Percentiles rank a stretch among this genome's conserved stretches.
Conservation (phyloP, 805 yeast genomes). For the Huiozyma naganishii region DNA sequence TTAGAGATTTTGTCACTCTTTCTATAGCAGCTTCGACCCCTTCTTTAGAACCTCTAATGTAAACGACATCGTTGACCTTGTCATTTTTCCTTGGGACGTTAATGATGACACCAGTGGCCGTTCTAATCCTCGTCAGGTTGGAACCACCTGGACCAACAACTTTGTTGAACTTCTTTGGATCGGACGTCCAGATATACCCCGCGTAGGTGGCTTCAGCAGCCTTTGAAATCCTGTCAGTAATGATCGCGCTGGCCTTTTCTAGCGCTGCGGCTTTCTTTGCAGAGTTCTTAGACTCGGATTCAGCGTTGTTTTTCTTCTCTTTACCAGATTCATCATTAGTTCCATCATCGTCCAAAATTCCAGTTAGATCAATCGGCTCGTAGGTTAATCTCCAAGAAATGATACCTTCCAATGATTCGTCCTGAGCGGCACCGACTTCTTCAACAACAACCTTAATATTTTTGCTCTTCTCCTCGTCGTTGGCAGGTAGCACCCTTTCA, state of each 20-base stretch:
- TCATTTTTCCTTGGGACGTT: constrained; percentile 53
- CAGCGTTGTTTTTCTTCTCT: constrained; percentile 32
- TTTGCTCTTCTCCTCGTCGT: constrained; percentile 20
- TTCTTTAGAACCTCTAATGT: constrained; percentile 48
- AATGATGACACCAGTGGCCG: constrained; percentile 45
- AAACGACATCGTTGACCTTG: constrained; percentile 41
- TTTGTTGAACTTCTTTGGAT: constrained; percentile 42
- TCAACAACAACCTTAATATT: constrained; percentile 39
- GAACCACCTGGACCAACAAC: constrained; percentile 73
- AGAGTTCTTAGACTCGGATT: constrained; percentile 13
- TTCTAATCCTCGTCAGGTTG: constrained; percentile 51
- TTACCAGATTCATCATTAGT: constrained; percentile 36
- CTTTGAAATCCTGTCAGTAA: constrained; percentile 39
- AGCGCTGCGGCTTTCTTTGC: constrained; percentile 41
- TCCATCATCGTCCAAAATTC: constrained; percentile 24
- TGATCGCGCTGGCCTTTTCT: constrained; percentile 22
- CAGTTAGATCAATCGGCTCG: constrained; percentile 25
- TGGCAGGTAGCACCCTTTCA: constrained; percentile 34
- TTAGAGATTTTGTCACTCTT: constrained; percentile 25
- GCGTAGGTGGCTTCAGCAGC: constrained; percentile 36
- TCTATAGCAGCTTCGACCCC: constrained; percentile 42
- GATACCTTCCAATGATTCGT: constrained; percentile 18
- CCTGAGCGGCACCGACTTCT: constrained; percentile 22
- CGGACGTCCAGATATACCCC: constrained; percentile 55
- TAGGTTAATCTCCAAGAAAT: constrained; percentile 60